Evolutionary conservation across 2,329 filamentous ascomycete species (phyloP), one percentile per base, ranked within the genome.

Genomic region (Fusarium sulawesiense): DNA sequence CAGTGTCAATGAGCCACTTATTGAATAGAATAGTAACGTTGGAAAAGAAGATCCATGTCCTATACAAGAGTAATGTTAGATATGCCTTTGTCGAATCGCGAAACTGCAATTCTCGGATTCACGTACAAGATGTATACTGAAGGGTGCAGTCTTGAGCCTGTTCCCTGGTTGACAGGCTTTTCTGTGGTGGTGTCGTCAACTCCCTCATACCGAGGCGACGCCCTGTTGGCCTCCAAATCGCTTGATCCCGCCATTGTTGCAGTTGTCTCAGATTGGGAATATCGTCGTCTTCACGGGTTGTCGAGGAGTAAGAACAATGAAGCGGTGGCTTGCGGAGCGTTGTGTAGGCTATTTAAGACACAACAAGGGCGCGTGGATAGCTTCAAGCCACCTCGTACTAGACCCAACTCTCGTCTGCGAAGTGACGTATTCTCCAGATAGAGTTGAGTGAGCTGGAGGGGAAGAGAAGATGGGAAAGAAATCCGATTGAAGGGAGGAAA

Each of bases 21-120:
- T 97, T 97, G 86, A 97, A 97, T 66, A 97, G 83, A 77, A 97
- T 97, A 66, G 94, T 93, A 75, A 88, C 85, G 71, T 93, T 95
- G 75, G 92, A 96, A 78, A 96, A 88, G 72, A 93, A 86, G 73
- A 97, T 97, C 93, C 93, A 97, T 76, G 88, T 87, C 57, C 85
- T 87, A 29, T 11, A 11, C 45, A 55, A 56, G 40, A 40, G 12
- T 40, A n/a, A 37, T 27, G 56, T 73, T 65, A 74, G 71, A 46
- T 4, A 41, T 27, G 10, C 7, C 40, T 53, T n/a, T 20, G 27
- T 12, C 9, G 41, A n/a, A 18, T 20, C 10, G 1, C 11, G 11
- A 32, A 32, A 14, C 20, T 14, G 6, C 23, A 12, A 11, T 7
- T 21, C 20, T 16, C 18, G 30, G 50, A 41, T 21, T 44, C 45